Conservation (phyloP, 768 basidiomycete genomes). For the Mycena venus region DNA sequence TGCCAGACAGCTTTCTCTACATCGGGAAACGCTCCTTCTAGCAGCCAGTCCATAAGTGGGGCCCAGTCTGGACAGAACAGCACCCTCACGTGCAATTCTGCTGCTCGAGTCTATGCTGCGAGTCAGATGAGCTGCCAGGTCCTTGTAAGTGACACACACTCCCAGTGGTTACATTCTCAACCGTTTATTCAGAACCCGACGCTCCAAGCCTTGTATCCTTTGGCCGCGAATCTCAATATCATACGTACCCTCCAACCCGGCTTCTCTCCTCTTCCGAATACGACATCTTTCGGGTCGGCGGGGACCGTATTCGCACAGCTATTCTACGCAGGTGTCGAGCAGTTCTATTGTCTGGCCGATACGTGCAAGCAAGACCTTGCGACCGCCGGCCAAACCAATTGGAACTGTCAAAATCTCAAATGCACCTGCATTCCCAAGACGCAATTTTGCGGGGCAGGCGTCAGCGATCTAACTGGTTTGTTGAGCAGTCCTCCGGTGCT, state of each 20-base stretch:
- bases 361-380: slow-evolving; percentile 76
- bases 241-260: slow-evolving; percentile 79
- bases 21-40: slow-evolving; percentile 50
- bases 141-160: slow-evolving; percentile 70
- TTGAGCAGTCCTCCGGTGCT: slow-evolving; percentile 13
- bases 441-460: slow-evolving; percentile 77
- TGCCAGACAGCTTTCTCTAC: slow-evolving; percentile 76
- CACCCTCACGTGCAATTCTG: slow-evolving; percentile 81
- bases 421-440: slow-evolving; percentile 82
- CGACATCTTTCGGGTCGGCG: slow-evolving; percentile 68
- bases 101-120: slow-evolving; percentile 80
- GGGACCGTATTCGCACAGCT: slow-evolving; percentile 76
- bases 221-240: slow-evolving; percentile 81
- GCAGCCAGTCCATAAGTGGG: slow-evolving; percentile 42
- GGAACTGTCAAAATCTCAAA: slow-evolving; percentile 79
- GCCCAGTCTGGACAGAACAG: slow-evolving; percentile 60
- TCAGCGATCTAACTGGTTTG: slow-evolving; percentile 15
- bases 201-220: slow-evolving; percentile 80
- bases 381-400: slow-evolving; percentile 62
- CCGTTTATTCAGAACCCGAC: slow-evolving; percentile 79
- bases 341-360: slow-evolving; percentile 87
- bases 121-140: slow-evolving; percentile 91
- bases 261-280: slow-evolving; percentile 76
- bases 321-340: slow-evolving; percentile 85
- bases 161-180: not conserved